Evolutionary conservation across 2,329 filamentous ascomycete species (phyloP).

Genomic region (Bipolaris cookei): DNA sequence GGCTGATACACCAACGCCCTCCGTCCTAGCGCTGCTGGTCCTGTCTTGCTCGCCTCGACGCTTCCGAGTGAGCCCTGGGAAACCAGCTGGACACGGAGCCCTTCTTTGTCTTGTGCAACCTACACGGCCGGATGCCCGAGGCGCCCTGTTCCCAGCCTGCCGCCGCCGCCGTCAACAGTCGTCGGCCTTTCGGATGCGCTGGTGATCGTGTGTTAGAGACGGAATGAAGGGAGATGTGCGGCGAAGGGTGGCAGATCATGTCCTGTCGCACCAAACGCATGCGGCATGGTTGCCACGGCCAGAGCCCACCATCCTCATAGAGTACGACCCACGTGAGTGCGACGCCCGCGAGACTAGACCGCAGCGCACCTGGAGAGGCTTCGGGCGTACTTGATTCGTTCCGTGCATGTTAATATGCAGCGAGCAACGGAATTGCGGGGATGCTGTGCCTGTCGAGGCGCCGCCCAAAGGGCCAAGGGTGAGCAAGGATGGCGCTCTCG

Average conservation of each 20-base stretch:
- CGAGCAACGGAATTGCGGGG: slow-evolving; percentile 24
- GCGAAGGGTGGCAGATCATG: slow-evolving; percentile 6
- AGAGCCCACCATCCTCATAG: slow-evolving; percentile 10
- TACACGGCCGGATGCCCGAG: not conserved
- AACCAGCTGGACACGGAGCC: slow-evolving; percentile 8
- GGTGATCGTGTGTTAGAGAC: slow-evolving; percentile 15
- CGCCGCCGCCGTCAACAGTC: not conserved
- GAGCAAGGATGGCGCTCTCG: slow-evolving; percentile 18
- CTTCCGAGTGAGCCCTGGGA: not conserved
- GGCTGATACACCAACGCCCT: slow-evolving; percentile 28
- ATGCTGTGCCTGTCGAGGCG: slow-evolving; percentile 21
- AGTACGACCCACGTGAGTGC: slow-evolving; percentile 19
- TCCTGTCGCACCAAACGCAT: slow-evolving; percentile 15
- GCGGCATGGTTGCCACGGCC: slow-evolving; percentile 6
- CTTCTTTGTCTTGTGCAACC: not conserved
- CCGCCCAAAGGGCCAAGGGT: slow-evolving; percentile 5
- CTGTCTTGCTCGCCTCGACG: slow-evolving; percentile 7
- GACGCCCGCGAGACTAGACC: slow-evolving; percentile 11
- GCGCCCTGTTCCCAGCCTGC: not conserved
- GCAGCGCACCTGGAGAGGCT: slow-evolving; percentile 21
- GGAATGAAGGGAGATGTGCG: slow-evolving; percentile 10
- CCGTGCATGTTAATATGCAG: slow-evolving; percentile 28
- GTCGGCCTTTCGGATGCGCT: too few relatives aligned
- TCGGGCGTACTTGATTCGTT: slow-evolving; percentile 20
- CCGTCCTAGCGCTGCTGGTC: slow-evolving; percentile 19